Evolutionary conservation across 1,284 basidiomycete species (phyloP), one percentile per base, ranked within the genome.

Genomic region (Leccinum pachyderme): DNA sequence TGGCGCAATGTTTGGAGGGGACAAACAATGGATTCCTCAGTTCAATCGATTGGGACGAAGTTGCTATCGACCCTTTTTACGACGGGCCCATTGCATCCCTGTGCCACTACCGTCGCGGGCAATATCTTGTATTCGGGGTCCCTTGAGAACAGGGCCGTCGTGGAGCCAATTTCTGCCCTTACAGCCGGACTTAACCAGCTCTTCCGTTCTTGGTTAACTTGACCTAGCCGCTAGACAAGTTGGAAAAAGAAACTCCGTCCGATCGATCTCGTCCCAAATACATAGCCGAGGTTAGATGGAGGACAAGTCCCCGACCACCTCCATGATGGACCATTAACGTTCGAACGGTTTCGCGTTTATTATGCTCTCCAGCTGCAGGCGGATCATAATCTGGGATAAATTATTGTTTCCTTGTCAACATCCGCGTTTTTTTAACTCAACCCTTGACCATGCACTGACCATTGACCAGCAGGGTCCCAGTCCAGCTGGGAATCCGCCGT

Each of bases 391-490:
- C 51, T 32, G 51, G 54, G 63, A 51, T 59, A 62, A 52, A 53
- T 53, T 59, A 25, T n/a, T 7, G 57, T 62, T 52, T 46, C 59
- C 55, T 59, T 58, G 54, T 47, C 63, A 63, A 59, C 59, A 44
- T 22, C 28, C 11, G 31, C 39, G 5, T 60, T 47, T 45, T 48
- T 59, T 37, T 18, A 33, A 49, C 48, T 62, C 51, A 18, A 35
- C 45, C 54, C 44, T 37, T 37, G 24, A 29, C 31, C 13, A 32
- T 51, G 31, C 47, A 13, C 41, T 51, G 47, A 60, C 37, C 46
- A 49, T 35, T 53, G 41, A 12, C 28, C 15, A 22, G 18, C 61
- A 61, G 56, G 56, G 56, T 59, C 41, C 45, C 22, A n/a, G 28
- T 25, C 29, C 33, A 18, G 27, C 48, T 52, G 44, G 37, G 22